Conservation (phyloP, 1,139 yeast species). For the Candida anutae region DNA sequence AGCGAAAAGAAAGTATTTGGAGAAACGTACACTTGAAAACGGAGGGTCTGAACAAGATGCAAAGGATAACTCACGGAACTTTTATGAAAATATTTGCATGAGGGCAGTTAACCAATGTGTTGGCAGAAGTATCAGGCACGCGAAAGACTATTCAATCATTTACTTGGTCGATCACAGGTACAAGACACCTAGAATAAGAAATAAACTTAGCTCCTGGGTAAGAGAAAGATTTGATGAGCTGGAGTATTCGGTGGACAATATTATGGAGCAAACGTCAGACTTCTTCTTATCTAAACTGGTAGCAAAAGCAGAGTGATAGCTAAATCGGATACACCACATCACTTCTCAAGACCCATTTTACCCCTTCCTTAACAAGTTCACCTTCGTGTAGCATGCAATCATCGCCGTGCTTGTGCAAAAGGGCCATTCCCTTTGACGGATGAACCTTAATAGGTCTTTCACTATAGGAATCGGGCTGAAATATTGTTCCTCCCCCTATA, state of each 20-base stretch:
- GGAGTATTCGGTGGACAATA: constrained; percentile 5
- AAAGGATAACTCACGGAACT: constrained; percentile 42
- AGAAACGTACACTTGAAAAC: constrained; percentile 25
- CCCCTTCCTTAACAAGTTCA: constrained; percentile 43
- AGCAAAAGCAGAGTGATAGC: constrained; percentile 1
- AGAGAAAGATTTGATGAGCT: constrained; percentile 25
- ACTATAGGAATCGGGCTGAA: constrained; percentile 30
- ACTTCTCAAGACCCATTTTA: constrained; percentile 59
- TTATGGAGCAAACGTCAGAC: constrained; percentile 15
- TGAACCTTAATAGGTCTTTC: constrained; percentile 27
- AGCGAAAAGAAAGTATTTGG: constrained; percentile 64
- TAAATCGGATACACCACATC: constrained; percentile 37
- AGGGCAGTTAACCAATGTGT: constrained; percentile 88
- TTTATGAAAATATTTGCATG: constrained; percentile 85
- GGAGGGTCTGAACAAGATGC: constrained; percentile 42
- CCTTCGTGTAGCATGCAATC: constrained; percentile 61
- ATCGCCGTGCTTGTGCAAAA: constrained; percentile 61
- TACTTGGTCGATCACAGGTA: constrained; percentile 67
- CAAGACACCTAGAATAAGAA: constrained; percentile 36
- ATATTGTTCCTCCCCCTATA: constrained; percentile 57
- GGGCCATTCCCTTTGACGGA: constrained; percentile 51
- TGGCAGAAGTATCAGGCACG: constrained; percentile 87
- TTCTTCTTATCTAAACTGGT: constrained; percentile 15
- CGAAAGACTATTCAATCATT: constrained; percentile 71
- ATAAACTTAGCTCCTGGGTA: constrained; percentile 77